Base-by-base conservation (phyloP, 805 yeast genomes). In the Yarrowia bubula region DNA sequence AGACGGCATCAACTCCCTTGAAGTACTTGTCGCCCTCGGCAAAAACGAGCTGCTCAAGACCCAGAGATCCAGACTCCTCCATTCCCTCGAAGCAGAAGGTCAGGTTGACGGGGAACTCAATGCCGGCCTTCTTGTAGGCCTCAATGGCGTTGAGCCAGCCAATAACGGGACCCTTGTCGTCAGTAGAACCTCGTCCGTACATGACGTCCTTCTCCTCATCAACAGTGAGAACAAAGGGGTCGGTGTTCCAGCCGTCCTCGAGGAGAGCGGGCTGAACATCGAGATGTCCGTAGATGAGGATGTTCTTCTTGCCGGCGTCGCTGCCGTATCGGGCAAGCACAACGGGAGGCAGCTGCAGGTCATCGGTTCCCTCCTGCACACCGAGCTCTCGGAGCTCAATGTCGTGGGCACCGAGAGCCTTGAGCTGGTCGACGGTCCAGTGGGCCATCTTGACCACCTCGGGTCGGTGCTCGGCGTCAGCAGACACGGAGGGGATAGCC, bases 61-160 rank as follows among this genome's bases (percentile, higher is more conserved):
- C 98, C 60, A 90, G 77, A 38, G 97, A 91, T 28, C 99, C 99
- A 69, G 92, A 86, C 79, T 95, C 99, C 79, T 95, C 99, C 99
- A 95, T 95, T 68, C 99, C 98, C 79, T 95, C 99, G 73, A 95
- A 95, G 77, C 97, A 91, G 75, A 89, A 88, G 58, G 92, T 84
- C 71, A 95, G 78, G 79, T 95, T 95, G 68, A 95, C 98, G 17
- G 99, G 99, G 66, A 95, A 82, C 69, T 92, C 97, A 73, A 90
- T 73, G 18, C 90, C 92, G 66, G 90, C 83, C 70, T 86, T 89
- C 66, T 83, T 86, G 78, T 95, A 98, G 14, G 99, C 98, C 78
- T 92, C 89, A 47, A 95, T 81, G 44, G 87, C 88, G 75, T 95
- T 93, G 75, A 95, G 83, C 99, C 99, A 95, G 64, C 97, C 98